A percentile compares a stretch with the other conserved stretches of the same genome.
Conservation (phyloP, 805 yeast genomes). For the Saturnispora sekii region DNA sequence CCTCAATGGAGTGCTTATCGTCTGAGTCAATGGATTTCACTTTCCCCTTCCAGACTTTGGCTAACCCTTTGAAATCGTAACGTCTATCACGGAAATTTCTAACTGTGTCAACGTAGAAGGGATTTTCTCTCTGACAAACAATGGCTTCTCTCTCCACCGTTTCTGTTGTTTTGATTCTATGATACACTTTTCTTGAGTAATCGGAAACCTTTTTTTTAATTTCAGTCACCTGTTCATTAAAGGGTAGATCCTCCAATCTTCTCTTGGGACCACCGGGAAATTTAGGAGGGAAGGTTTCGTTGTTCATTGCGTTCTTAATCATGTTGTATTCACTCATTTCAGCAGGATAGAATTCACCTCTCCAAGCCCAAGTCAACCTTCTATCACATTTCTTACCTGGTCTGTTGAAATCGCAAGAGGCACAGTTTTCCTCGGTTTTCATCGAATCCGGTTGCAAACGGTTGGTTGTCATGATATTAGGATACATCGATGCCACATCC, state of each 20-base stretch:
- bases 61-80: conserved; percentile 87
- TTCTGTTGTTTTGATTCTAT: conserved; percentile 69
- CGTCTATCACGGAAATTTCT: conserved; percentile 91
- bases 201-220: conserved; percentile 74
- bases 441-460: conserved; percentile 97
- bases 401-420: conserved; percentile 92
- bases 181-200: conserved; percentile 79
- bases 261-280: conserved; percentile 48
- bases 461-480: conserved; percentile 96
- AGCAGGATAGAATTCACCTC: conserved; percentile 93
- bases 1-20: conserved; percentile 63
- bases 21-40: conserved; percentile 40
- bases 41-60: conserved; percentile 90
- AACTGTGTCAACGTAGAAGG: conserved; percentile 92
- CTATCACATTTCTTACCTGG: conserved; percentile 94
- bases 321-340: conserved; percentile 83
- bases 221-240: conserved; percentile 65
- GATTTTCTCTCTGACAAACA: conserved; percentile 95
- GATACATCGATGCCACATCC: conserved; percentile 99
- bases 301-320: conserved; percentile 75
- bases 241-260: conserved; percentile 66
- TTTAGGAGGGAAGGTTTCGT: conserved; percentile 63
- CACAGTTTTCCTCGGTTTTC: conserved; percentile 92
- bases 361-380: conserved; percentile 92
- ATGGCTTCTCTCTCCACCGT: conserved; percentile 86